Percentiles rank a stretch among this genome's conserved stretches.
Conservation (phyloP, 371 early-diverging fungal genomes). For the Apophysomyces variabilis region DNA sequence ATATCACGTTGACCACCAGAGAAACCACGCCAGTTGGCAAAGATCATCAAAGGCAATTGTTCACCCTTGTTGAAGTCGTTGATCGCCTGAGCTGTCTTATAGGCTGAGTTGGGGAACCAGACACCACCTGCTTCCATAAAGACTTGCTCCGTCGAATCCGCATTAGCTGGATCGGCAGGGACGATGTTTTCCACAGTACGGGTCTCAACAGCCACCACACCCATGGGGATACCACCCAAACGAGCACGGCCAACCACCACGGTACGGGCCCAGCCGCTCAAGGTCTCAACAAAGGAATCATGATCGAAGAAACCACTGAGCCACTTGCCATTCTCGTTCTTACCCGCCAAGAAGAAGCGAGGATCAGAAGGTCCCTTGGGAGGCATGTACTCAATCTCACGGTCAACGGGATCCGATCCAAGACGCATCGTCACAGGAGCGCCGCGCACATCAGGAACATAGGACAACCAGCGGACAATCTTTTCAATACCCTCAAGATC, state of each 20-base stretch:
- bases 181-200: slow-evolving; percentile 90
- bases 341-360: slow-evolving; percentile 87
- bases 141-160: slow-evolving; percentile 87
- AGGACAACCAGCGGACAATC: slow-evolving; percentile 95
- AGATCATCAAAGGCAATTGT: slow-evolving; percentile 96
- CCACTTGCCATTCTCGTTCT: slow-evolving; percentile 74
- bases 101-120: slow-evolving; percentile 98
- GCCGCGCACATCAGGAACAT: slow-evolving; percentile 78
- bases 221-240: slow-evolving; percentile 96
- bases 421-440: slow-evolving; percentile 64
- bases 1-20: slow-evolving; percentile 98
- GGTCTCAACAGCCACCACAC: slow-evolving; percentile 97
- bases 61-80: slow-evolving; percentile 98
- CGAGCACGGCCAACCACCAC: slow-evolving; percentile 93
- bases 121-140: slow-evolving; percentile 96
- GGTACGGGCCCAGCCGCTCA: slow-evolving; percentile 70
- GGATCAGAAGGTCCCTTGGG: slow-evolving; percentile 93
- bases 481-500: slow-evolving; percentile 91
- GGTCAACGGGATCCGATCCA: slow-evolving; percentile 70
- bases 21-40: slow-evolving; percentile 99
- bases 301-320: slow-evolving; percentile 92
- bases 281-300: slow-evolving; percentile 86
- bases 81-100: slow-evolving; percentile 98
- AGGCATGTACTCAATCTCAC: slow-evolving; percentile 78
- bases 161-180: slow-evolving; percentile 95